Evolutionary conservation across 768 basidiomycete genomes (phyloP).

Genomic region (Auricularia auricula-judae): DNA sequence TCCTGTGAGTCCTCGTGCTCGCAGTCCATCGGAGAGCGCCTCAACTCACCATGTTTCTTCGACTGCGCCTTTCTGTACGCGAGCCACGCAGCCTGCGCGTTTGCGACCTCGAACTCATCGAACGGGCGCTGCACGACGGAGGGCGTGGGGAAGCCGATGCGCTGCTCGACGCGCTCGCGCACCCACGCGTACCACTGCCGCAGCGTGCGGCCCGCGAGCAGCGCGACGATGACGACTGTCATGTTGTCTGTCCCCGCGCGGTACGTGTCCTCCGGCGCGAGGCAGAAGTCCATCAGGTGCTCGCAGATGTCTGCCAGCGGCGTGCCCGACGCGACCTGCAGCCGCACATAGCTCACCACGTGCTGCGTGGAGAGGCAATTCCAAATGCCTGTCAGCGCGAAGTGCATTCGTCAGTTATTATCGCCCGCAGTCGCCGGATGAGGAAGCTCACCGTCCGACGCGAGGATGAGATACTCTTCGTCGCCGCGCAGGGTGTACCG

Average conservation of each 20-base stretch:
- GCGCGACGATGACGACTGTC: constrained; percentile 35
- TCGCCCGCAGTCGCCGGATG: no score
- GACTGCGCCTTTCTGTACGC: not conserved
- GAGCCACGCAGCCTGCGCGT: not conserved
- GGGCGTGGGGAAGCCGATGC: constrained; percentile 30
- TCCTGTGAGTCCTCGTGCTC: no score
- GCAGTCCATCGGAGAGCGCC: no score
- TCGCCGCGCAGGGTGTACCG: constrained; percentile 28
- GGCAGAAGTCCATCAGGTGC: constrained; percentile 33
- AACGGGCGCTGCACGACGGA: constrained; percentile 20
- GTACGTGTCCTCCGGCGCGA: constrained; percentile 35
- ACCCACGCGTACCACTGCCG: constrained; percentile 37
- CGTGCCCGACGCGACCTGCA: constrained; percentile 28
- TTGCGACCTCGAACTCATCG: not conserved
- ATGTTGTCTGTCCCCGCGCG: constrained; percentile 38
- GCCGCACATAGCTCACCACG: constrained; percentile 32
- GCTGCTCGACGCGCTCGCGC: constrained; percentile 28
- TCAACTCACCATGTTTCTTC: not conserved
- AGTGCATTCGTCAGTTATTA: not conserved
- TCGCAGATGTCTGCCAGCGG: constrained; percentile 30
- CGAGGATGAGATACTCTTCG: constrained; percentile 37
- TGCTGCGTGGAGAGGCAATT: constrained; percentile 37
- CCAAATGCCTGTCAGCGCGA: constrained; percentile 30
- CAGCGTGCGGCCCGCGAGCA: constrained; percentile 28
- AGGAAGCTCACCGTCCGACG: constrained; percentile 30